Conservation (phyloP, 805 yeast genomes). For the Grigorovia humatica region DNA sequence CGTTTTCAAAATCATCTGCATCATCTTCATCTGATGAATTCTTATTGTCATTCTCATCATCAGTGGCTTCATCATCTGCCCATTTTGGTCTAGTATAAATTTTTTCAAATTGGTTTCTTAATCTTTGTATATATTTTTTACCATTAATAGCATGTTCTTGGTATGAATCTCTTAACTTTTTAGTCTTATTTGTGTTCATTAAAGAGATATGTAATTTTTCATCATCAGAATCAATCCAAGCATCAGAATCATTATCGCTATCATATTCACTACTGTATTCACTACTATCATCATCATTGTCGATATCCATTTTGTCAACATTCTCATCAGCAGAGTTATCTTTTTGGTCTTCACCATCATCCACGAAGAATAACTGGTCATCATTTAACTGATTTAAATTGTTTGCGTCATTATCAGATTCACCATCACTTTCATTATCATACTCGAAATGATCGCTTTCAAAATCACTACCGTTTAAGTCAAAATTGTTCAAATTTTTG, state of each 20-base stretch:
- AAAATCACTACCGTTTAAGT: conserved; percentile 34
- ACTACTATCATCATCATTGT: conserved; percentile 22
- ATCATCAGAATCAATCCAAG: conserved; percentile 91
- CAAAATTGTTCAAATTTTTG: conserved; percentile 55
- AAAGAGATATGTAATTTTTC: conserved; percentile 59
- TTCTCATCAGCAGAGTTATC: conserved; percentile 9
- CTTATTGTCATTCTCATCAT: conserved; percentile 22
- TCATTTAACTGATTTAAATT: conserved; percentile 27
- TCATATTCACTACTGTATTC: conserved; percentile 23
- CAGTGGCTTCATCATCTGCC: conserved; percentile 37
- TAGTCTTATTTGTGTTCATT: conserved; percentile 44
- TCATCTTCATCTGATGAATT: conserved; percentile 19
- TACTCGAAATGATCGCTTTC: conserved; percentile 23
- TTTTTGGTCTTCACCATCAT: conserved; percentile 22
- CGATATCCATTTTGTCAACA: conserved; percentile 9
- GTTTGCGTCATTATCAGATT: conserved; percentile 22
- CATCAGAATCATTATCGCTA: conserved; percentile 34
- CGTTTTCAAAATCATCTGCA: conserved; percentile 22
- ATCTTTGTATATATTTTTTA: conserved; percentile 46
- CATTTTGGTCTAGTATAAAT: conserved; percentile 81
- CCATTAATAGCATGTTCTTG: conserved; percentile 48
- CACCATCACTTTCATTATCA: conserved; percentile 6
- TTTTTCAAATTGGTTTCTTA: conserved; percentile 60
- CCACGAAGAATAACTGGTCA: conserved; percentile 19
- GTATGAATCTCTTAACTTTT: conserved; percentile 58